A percentile compares a stretch with the other conserved stretches of the same genome.
These are phyloP conservation scores for Lentinus brumalis DNA, from an alignment of 768 basidiomycete species.

Conservation along the genomic window DNA sequence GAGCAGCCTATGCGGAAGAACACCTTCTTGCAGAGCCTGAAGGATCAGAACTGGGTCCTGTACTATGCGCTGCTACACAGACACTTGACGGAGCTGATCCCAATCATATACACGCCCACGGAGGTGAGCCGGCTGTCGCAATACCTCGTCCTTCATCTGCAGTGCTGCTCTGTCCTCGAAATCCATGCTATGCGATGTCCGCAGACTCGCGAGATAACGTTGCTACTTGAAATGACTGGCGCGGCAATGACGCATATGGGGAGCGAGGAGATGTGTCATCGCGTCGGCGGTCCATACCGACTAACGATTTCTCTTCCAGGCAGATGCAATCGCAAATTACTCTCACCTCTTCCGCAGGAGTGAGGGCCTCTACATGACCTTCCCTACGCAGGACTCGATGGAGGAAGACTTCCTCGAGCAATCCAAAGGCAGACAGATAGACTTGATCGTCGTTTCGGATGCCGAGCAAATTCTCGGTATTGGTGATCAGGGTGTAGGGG, in stretches of 20 bases:
- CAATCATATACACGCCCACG: slow-evolving; percentile 83
- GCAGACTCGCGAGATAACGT: too few species aligned
- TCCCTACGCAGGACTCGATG: slow-evolving; percentile 62
- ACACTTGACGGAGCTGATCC: slow-evolving; percentile 51
- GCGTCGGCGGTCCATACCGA: not conserved
- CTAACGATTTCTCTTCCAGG: slow-evolving; percentile 39
- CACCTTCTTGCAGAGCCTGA: slow-evolving; percentile 72
- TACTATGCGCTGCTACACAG: slow-evolving; percentile 62
- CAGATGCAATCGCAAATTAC: slow-evolving; percentile 80
- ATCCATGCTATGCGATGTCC: too few species aligned
- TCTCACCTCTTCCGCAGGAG: slow-evolving; percentile 81
- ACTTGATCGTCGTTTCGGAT: slow-evolving; percentile 83
- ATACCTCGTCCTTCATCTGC: too few species aligned
- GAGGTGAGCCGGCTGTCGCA: slow-evolving; percentile 42
- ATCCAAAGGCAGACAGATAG: slow-evolving; percentile 61
- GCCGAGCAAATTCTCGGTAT: slow-evolving; percentile 84
- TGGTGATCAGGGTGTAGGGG: slow-evolving; percentile 73
- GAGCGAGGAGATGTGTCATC: not conserved
- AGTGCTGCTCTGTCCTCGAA: too few species aligned
- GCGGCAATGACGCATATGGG: too few species aligned
- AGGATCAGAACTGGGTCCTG: slow-evolving; percentile 80
- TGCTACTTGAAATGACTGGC: too few species aligned
- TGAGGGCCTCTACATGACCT: slow-evolving; percentile 75
- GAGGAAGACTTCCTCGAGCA: slow-evolving; percentile 76
- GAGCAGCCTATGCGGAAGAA: slow-evolving; percentile 59